Conservation (phyloP, 2,329 filamentous ascomycete genomes). For the Colletotrichum chrysophilum region DNA sequence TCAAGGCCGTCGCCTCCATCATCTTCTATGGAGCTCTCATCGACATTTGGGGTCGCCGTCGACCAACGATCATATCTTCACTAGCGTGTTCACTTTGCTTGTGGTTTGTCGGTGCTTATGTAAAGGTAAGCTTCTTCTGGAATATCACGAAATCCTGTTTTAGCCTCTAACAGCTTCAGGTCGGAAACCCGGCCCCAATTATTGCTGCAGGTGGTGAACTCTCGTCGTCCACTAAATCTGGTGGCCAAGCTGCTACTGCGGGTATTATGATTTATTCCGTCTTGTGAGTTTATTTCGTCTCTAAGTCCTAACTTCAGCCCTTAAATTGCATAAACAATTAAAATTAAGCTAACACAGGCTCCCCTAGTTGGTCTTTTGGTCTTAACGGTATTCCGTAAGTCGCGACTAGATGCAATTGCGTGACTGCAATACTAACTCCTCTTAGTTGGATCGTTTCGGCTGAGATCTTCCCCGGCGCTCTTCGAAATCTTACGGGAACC, state of each 20-base stretch:
- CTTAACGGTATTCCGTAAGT: conserved; percentile 45
- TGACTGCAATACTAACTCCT: neutral
- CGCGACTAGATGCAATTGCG: neutral
- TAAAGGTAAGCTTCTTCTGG: conserved; percentile 36
- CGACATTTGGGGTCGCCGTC: conserved; percentile 43
- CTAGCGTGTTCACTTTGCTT: conserved; percentile 52
- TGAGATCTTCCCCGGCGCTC: conserved; percentile 49
- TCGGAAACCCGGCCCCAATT: conserved; percentile 50
- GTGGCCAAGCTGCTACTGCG: conserved; percentile 57
- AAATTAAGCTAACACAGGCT: neutral
- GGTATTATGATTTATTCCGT: conserved; percentile 61
- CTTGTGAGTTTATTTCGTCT: conserved; percentile 43
- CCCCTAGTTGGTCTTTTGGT: conserved; percentile 46
- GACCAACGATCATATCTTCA: conserved; percentile 51
- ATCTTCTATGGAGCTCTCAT: conserved; percentile 46
- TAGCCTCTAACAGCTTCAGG: conserved; percentile 18
- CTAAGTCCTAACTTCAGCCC: neutral
- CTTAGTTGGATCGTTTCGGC: conserved; percentile 45
- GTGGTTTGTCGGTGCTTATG: conserved; percentile 58
- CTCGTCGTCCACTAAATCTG: conserved; percentile 45
- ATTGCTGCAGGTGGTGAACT: conserved; percentile 46
- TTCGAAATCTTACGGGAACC: conserved; percentile 46
- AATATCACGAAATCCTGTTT: neutral
- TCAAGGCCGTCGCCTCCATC: conserved; percentile 45
- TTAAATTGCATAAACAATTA: neutral